phyloP scores from a whole-genome alignment of 495 filamentous ascomycete species.

The Podospora fimiseda region DNA sequence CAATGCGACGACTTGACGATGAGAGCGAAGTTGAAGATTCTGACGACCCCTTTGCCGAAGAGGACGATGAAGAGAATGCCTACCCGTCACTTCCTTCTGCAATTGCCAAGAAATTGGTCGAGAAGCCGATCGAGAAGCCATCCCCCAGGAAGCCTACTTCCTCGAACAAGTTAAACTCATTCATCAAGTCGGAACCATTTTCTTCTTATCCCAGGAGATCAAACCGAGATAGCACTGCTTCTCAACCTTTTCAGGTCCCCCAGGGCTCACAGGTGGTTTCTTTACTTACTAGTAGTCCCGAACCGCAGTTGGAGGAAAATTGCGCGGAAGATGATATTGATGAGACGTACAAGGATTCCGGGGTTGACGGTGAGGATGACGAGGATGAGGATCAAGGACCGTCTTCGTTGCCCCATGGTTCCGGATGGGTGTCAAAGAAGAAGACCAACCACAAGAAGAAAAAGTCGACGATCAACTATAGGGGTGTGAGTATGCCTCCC shows the following conservation, averaged over 20 bases:
- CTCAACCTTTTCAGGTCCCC: constrained; percentile 25
- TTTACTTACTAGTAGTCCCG: constrained; percentile 33
- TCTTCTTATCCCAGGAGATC: background rate
- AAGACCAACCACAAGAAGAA: background rate
- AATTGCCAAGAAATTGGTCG: constrained; percentile 9
- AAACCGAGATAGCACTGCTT: background rate
- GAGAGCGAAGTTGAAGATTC: background rate
- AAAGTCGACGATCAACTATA: background rate
- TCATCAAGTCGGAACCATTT: constrained; percentile 8
- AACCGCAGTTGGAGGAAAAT: constrained; percentile 31
- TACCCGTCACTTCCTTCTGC: background rate
- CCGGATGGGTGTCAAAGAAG: constrained; percentile 2
- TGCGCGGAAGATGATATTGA: constrained; percentile 41
- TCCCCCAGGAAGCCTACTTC: background rate
- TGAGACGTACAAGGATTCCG: constrained; percentile 26
- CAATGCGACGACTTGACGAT: constrained; percentile 30
- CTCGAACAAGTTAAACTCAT: background rate
- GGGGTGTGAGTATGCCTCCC: constrained; percentile 11
- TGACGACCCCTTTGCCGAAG: background rate
- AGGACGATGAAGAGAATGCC: constrained; percentile 12
- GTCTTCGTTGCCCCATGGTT: background rate
- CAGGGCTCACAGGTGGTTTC: constrained; percentile 35
- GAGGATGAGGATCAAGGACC: background rate
- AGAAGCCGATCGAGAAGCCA: constrained; percentile 24
- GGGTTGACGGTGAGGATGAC: constrained; percentile 28